These are phyloP conservation scores for Paramarasmius palmivorus DNA, from an alignment of 1,284 basidiomycete genomes.

Conservation along the genomic window DNA sequence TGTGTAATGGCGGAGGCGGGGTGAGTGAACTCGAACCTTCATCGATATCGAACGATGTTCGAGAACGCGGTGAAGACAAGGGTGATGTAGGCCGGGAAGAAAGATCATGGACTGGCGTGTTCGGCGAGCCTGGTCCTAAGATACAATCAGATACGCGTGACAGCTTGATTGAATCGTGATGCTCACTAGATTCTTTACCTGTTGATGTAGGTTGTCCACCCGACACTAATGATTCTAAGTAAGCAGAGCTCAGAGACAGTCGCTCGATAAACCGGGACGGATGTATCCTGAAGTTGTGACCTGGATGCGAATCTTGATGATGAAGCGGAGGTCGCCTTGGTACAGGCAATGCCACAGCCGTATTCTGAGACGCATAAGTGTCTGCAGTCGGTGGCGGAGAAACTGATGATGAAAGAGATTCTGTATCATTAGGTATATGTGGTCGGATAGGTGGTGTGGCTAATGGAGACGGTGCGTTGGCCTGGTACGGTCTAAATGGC, in stretches of 20 bases:
- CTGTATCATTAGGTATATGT: neutral
- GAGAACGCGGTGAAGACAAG: too few relatives aligned
- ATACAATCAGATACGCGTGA: too few relatives aligned
- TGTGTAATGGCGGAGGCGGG: too few relatives aligned
- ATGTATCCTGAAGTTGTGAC: slow-evolving; percentile 5
- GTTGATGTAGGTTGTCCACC: neutral
- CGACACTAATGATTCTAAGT: slow-evolving; percentile 11
- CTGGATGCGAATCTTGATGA: neutral
- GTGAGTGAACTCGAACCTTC: too few relatives aligned
- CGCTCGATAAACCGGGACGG: slow-evolving; percentile 14
- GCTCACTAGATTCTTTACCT: too few relatives aligned
- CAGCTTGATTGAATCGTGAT: too few relatives aligned
- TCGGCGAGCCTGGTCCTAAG: too few relatives aligned
- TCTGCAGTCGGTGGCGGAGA: neutral
- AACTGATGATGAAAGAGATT: neutral
- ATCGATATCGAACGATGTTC: too few relatives aligned
- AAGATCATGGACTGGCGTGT: too few relatives aligned
- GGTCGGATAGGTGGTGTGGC: neutral
- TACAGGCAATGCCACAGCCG: neutral
- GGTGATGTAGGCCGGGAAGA: too few relatives aligned
- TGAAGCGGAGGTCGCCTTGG: neutral
- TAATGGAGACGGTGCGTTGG: neutral
- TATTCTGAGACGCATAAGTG: neutral
- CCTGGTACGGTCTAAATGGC: neutral
- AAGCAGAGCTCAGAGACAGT: slow-evolving; percentile 9